Evolutionary conservation across 495 filamentous ascomycete genomes (phyloP).

Genomic region (Aspergillus cristatus): DNA sequence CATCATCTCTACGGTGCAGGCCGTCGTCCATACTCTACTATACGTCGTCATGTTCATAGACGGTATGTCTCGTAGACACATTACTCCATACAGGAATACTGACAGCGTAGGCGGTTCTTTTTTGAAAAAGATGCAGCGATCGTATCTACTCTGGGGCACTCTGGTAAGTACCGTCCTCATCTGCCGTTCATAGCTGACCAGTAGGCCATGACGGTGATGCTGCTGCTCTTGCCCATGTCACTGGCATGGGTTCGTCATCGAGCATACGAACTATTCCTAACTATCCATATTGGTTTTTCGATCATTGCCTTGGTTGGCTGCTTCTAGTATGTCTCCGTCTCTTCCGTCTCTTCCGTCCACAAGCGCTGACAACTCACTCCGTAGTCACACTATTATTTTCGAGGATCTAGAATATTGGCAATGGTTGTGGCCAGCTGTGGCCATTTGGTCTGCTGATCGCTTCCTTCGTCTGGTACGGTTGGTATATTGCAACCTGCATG

Average conservation of each 20-base stretch:
- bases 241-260: conserved; percentile 37
- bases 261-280: conserved; percentile 46
- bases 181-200: background rate
- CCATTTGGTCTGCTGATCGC: conserved; percentile 45
- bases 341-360: too few species aligned
- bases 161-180: conserved; percentile 12
- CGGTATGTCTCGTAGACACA: conserved; percentile 18
- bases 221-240: conserved; percentile 34
- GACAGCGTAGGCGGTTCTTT: conserved; percentile 16
- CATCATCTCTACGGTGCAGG: conserved; percentile 43
- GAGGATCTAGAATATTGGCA: conserved; percentile 38
- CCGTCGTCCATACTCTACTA: conserved; percentile 31
- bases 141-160: conserved; percentile 31
- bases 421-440: conserved; percentile 43
- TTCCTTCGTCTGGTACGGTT: conserved; percentile 37
- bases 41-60: conserved; percentile 24
- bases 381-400: conserved; percentile 41
- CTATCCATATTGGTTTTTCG: conserved; percentile 44
- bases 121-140: conserved; percentile 22
- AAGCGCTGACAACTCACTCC: conserved; percentile 1
- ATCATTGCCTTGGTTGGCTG: conserved; percentile 40
- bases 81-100: background rate
- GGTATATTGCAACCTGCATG: conserved; percentile 38
- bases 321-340: conserved; percentile 44
- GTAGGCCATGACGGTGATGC: conserved; percentile 42